These are phyloP conservation scores for Hymenoscyphus fructigenus DNA, from an alignment of 2,329 filamentous ascomycete genomes.

Conservation along the genomic window DNA sequence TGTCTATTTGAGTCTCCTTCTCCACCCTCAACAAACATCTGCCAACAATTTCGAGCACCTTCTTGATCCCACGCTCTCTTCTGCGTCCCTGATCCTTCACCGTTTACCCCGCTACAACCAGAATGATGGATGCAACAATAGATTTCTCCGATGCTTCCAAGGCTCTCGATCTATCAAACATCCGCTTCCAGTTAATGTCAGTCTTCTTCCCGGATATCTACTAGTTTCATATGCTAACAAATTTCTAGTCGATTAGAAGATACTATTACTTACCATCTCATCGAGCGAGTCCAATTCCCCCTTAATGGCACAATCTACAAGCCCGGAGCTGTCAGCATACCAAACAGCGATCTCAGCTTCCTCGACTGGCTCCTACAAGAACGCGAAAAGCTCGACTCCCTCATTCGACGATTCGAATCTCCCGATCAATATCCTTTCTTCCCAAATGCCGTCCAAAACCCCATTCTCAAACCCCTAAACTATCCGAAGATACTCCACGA, in stretches of 20 bases:
- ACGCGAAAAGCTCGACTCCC: constrained; percentile 87
- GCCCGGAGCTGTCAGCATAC: constrained; percentile 76
- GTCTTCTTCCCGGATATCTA: constrained; percentile 30
- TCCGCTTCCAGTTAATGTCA: constrained; percentile 91
- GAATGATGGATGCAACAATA: constrained; percentile 83
- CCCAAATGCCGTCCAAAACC: constrained; percentile 71
- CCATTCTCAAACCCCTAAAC: constrained; percentile 81
- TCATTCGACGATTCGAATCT: constrained; percentile 90
- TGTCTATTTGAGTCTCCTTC: not conserved
- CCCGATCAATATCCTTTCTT: constrained; percentile 99
- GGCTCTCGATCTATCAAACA: constrained; percentile 86
- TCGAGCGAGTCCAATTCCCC: constrained; percentile 97
- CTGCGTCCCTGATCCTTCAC: not conserved
- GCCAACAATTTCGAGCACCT: not conserved
- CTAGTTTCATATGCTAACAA: constrained; percentile 1
- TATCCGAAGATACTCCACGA: constrained; percentile 86
- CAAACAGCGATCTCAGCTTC: constrained; percentile 71
- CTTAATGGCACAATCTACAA: constrained; percentile 85
- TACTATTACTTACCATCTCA: constrained; percentile 94
- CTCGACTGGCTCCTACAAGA: constrained; percentile 92
- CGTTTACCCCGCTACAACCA: constrained; percentile 10
- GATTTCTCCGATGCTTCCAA: constrained; percentile 82
- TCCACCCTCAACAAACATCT: not conserved
- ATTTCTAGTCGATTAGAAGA: constrained; percentile 81
- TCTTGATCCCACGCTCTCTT: not conserved